Evolutionary conservation across 2,329 filamentous ascomycete species (phyloP).

Genomic region (Trichoderma pleuroti): DNA sequence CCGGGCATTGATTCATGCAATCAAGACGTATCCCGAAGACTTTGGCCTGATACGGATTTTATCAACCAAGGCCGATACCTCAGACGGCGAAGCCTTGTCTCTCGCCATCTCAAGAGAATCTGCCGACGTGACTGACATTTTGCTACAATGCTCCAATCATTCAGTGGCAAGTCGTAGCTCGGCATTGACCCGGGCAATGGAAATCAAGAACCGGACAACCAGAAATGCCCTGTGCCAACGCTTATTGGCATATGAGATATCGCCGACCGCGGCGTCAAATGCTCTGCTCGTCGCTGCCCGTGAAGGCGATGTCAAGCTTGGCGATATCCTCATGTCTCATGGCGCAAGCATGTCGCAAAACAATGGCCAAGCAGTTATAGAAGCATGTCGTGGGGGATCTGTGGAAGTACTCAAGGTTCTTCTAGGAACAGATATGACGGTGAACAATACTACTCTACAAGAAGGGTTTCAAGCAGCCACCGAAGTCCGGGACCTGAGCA

Average conservation of each 20-base stretch:
- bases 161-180: conserved; percentile 37
- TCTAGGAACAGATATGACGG: conserved; percentile 39
- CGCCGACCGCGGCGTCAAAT: conserved; percentile 44
- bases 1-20: conserved; percentile 49
- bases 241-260: conserved; percentile 46
- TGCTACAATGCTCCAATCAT: conserved; percentile 40
- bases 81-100: conserved; percentile 48
- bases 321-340: conserved; percentile 48
- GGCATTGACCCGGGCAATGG: conserved; percentile 44
- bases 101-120: conserved; percentile 46
- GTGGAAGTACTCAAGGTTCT: conserved; percentile 49
- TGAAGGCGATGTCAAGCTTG: conserved; percentile 51
- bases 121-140: conserved; percentile 43
- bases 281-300: conserved; percentile 50
- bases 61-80: conserved; percentile 45
- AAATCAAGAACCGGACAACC: conserved; percentile 36
- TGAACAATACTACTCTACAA: conserved; percentile 43
- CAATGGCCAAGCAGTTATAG: conserved; percentile 51
- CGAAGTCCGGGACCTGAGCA: conserved; percentile 48
- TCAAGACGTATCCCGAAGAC: conserved; percentile 47
- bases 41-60: conserved; percentile 46
- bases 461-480: conserved; percentile 55
- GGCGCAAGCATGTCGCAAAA: conserved; percentile 51
- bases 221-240: conserved; percentile 44
- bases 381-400: conserved; percentile 51